phyloP scores from a whole-genome alignment of 768 basidiomycete genomes.

The Collybiopsis confluens region DNA sequence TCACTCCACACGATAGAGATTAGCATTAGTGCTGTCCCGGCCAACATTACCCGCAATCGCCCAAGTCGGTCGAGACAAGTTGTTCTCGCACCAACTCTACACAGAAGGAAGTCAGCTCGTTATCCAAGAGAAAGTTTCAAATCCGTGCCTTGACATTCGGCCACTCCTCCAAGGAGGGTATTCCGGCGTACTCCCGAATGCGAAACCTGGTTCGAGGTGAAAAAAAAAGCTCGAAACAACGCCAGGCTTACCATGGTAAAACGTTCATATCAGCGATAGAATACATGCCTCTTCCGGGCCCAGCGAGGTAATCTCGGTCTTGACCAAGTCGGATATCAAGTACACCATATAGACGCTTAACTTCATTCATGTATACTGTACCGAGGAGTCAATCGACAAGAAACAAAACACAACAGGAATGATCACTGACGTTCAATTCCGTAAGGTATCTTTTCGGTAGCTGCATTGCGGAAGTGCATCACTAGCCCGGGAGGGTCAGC shows the following conservation, averaged over 20 bases:
- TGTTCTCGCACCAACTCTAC: constrained; percentile 20
- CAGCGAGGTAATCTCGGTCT: constrained; percentile 75
- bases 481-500: constrained; percentile 28
- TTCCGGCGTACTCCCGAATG: constrained; percentile 39
- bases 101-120: not conserved
- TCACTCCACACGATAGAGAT: not conserved
- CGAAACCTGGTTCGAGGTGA: constrained; percentile 43
- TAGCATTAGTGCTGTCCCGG: not conserved
- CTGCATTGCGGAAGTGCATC: constrained; percentile 64
- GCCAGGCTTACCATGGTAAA: constrained; percentile 47
- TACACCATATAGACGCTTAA: constrained; percentile 76
- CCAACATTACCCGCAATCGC: constrained; percentile 3
- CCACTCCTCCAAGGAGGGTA: constrained; percentile 59
- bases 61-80: constrained; percentile 6
- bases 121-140: not conserved
- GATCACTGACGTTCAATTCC: constrained; percentile 25
- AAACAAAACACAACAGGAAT: not conserved
- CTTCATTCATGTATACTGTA: constrained; percentile 56
- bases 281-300: constrained; percentile 61
- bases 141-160: constrained; percentile 51
- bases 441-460: constrained; percentile 66
- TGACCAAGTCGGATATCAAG: constrained; percentile 64
- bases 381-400: constrained; percentile 41
- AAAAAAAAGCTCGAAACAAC: not conserved
- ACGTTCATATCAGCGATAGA: constrained; percentile 72